Evolutionary conservation across 1,139 yeast species (phyloP).

Genomic region (Blastobotrys persicus): DNA sequence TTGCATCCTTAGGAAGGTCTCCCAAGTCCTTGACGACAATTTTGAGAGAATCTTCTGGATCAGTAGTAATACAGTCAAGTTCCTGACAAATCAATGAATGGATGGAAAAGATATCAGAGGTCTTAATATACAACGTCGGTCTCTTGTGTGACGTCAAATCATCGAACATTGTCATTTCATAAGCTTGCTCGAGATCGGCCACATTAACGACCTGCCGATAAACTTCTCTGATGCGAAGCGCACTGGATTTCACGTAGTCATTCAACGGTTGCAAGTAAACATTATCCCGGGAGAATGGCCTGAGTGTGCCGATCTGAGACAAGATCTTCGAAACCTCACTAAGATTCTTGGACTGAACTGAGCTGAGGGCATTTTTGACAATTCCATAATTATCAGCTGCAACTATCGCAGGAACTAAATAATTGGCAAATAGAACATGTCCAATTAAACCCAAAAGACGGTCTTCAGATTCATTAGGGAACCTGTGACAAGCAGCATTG

Average conservation of each 20-base stretch:
- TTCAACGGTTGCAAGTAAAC: conserved; percentile 77
- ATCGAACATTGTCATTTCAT: conserved; percentile 63
- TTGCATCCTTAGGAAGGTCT: conserved; percentile 43
- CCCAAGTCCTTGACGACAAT: conserved; percentile 45
- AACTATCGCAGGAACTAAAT: conserved; percentile 61
- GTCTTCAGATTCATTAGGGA: conserved; percentile 35
- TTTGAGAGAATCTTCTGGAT: conserved; percentile 56
- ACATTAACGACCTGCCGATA: conserved; percentile 53
- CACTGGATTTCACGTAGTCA: conserved; percentile 57
- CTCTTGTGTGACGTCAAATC: conserved; percentile 67
- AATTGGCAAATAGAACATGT: conserved; percentile 61
- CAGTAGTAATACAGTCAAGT: conserved; percentile 46
- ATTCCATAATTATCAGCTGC: conserved; percentile 67
- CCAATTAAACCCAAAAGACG: conserved; percentile 68
- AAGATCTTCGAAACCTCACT: conserved; percentile 58
- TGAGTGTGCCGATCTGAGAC: conserved; percentile 64
- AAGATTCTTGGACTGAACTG: conserved; percentile 51
- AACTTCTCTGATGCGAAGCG: conserved; percentile 47
- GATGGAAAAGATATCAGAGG: conserved; percentile 61
- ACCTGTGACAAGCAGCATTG: conserved; percentile 42
- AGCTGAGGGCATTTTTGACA: conserved; percentile 37
- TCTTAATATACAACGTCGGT: conserved; percentile 61
- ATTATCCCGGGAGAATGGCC: conserved; percentile 59
- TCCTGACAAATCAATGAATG: conserved; percentile 58
- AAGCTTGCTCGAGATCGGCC: conserved; percentile 57